These are phyloP conservation scores for Microbotryum lychnidis-dioicae DNA, from an alignment of 1,284 basidiomycete species.

Conservation along the genomic window DNA sequence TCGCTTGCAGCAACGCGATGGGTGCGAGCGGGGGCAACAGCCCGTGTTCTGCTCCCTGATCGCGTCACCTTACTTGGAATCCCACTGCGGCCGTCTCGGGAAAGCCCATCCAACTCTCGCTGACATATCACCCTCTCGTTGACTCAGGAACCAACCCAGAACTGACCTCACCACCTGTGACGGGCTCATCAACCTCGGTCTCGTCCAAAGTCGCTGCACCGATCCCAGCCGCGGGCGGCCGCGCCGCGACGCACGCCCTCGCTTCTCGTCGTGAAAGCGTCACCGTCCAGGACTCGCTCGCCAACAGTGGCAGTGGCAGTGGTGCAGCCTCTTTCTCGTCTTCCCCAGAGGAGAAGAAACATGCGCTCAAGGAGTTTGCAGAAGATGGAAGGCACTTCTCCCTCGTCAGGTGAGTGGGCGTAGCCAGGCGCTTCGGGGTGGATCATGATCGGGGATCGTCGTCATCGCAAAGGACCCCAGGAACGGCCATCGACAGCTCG, in stretches of 20 bases:
- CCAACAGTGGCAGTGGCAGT: background rate
- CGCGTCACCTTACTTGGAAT: background rate
- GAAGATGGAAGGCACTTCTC: slow-evolving; percentile 89
- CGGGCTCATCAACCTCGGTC: slow-evolving; percentile 24
- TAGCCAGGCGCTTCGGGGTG: slow-evolving; percentile 6
- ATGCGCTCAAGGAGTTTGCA: slow-evolving; percentile 67
- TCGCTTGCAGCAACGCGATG: background rate
- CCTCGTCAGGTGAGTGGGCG: slow-evolving; percentile 64
- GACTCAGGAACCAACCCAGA: slow-evolving; percentile 26
- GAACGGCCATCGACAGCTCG: background rate
- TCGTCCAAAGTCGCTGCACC: slow-evolving; percentile 17
- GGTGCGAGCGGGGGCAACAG: too few relatives aligned
- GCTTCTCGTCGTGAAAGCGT: slow-evolving; percentile 21
- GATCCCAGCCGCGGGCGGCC: slow-evolving; percentile 2
- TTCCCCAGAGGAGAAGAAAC: background rate
- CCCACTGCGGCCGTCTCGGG: background rate
- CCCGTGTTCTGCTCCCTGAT: background rate
- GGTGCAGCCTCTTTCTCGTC: background rate
- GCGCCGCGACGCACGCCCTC: slow-evolving; percentile 18
- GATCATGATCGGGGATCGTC: background rate
- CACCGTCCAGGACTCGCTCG: slow-evolving; percentile 1
- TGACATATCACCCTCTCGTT: background rate
- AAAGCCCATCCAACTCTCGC: background rate
- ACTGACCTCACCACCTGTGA: slow-evolving; percentile 21
- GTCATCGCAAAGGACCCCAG: slow-evolving; percentile 1